Evolutionary conservation across 1,139 yeast species (phyloP).

Genomic region (Spathaspora jeffriesii): DNA sequence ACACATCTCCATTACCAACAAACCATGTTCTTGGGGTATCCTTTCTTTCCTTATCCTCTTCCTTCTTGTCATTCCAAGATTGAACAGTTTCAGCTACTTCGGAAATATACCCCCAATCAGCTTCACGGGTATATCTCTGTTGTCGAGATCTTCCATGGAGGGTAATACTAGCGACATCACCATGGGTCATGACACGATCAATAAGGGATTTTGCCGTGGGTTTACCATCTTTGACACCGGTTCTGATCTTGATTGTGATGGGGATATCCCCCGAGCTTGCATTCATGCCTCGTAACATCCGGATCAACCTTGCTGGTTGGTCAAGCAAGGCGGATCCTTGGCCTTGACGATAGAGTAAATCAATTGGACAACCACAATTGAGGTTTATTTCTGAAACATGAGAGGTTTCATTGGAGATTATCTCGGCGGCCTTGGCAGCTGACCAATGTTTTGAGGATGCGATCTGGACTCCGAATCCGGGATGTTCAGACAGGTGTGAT

Average conservation of each 20-base stretch:
- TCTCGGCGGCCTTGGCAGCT: constrained; percentile 89
- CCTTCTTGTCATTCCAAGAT: constrained; percentile 52
- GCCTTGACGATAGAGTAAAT: constrained; percentile 86
- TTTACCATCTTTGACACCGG: constrained; percentile 84
- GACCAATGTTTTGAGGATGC: constrained; percentile 95
- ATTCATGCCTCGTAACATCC: constrained; percentile 87
- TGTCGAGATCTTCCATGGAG: constrained; percentile 96
- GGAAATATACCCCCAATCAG: constrained; percentile 90
- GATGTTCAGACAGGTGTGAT: constrained; percentile 79
- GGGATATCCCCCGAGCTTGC: constrained; percentile 89
- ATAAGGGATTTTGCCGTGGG: constrained; percentile 84
- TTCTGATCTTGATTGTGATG: constrained; percentile 87
- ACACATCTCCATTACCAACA: constrained; percentile 94
- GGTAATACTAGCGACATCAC: constrained; percentile 89
- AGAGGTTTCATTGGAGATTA: constrained; percentile 55
- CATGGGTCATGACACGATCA: constrained; percentile 67
- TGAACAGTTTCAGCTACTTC: constrained; percentile 72
- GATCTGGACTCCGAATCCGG: constrained; percentile 92
- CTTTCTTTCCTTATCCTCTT: constrained; percentile 53
- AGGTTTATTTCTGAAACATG: constrained; percentile 78
- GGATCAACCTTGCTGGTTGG: constrained; percentile 76
- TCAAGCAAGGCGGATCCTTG: constrained; percentile 96
- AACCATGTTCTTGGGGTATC: constrained; percentile 56
- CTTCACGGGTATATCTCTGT: constrained; percentile 87
- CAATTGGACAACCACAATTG: constrained; percentile 98